Evolutionary conservation across 2,329 filamentous ascomycete genomes (phyloP), one percentile per base, ranked within the genome.

Genomic region (Apiospora saccharicola): DNA sequence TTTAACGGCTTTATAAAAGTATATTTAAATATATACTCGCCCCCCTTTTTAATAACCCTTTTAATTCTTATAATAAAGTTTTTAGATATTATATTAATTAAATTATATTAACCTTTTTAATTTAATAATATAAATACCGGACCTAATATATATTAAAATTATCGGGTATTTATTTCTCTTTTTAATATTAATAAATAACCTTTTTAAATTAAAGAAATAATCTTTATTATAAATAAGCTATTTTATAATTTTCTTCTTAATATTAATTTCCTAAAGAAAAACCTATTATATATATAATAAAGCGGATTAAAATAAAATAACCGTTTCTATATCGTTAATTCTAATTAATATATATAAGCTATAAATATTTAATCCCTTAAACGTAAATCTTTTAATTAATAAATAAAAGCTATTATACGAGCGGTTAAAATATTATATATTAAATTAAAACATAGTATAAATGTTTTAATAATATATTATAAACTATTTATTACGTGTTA

Each of bases 171-270:
- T 26, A 24, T 57, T 24, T 5, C 8, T 8, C 51, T 57, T 5
- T 13, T 57, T 57, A 57, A 57, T 30, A 57, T 57, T 10, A 24
- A 24, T 57, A 57, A 24, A 24, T 14, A 57, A 22, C n/a, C 51
- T 57, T 57, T 57, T 57, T 26, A 57, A 57, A 26, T 57, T 24
- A 16, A 57, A 57, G 14, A 57, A 30, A 57, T 57, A 24, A 30
- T 24, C 12, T 57, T 24, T 24, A 57, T 24, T 57, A 57, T 57
- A 8, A 24, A 57, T 46, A 46, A 46, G 16, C 13, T 46, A 14
- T 46, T 16, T 14, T 46, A 46, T 14, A 14, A 12, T 19, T 46
- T 46, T 1, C 13, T 46, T 14, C 16, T 46, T 2, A 46, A 19
- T 14, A 14, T 46, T 1, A 16, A 46, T 12, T 46, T 46, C 5